Evolutionary conservation across 352 stramenopile species (phyloP), one percentile per base, ranked within the genome.

Genomic region (Sclerospora graminicola): DNA sequence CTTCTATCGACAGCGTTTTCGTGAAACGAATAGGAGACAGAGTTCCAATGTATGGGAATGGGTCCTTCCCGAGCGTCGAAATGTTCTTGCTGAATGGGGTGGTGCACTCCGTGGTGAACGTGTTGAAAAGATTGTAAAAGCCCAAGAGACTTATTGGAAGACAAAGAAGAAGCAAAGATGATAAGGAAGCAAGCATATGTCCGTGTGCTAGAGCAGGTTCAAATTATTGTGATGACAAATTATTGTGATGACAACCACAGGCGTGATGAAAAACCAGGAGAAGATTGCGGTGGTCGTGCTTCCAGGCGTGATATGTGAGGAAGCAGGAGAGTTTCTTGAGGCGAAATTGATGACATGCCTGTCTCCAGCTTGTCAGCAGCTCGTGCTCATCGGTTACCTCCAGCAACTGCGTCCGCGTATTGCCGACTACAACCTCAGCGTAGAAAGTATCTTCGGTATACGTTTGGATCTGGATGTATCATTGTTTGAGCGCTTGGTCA

Each of bases 341-440:
- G 71, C 67, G 8, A 67, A 84, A 37, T 44, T 84, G 5, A 56
- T 84, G 41, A 55, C 67, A 27, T 81, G 71, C 32, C 45, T 90
- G 27, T 66, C 64, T n/a, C 56, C 66, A 10, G 49, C 55, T 1
- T 88, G 67, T 20, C 70, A 94, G 37, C 82, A 94, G 47, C 50
- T 95, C 1, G 81, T 94, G 40, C 44, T 91, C 15, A 95, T 95
- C 57, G 84, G 84, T 15, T 82, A 94, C 45, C 84, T 94, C 55
- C 57, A 83, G 39, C 84, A 95, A 48, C 54, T 95, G 21, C 68
- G 81, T 11, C 84, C 84, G 1, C 75, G 82, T 14, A 66, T 89
- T 34, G 65, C 73, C n/a, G 65, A 71, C 19, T 79, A 89, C 59
- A 70, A 69, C 2, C 57, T 95, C 1, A 87, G 72, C 15, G 69